Base-by-base conservation (phyloP, 352 stramenopile species). In the Phytophthora agathidicida region DNA sequence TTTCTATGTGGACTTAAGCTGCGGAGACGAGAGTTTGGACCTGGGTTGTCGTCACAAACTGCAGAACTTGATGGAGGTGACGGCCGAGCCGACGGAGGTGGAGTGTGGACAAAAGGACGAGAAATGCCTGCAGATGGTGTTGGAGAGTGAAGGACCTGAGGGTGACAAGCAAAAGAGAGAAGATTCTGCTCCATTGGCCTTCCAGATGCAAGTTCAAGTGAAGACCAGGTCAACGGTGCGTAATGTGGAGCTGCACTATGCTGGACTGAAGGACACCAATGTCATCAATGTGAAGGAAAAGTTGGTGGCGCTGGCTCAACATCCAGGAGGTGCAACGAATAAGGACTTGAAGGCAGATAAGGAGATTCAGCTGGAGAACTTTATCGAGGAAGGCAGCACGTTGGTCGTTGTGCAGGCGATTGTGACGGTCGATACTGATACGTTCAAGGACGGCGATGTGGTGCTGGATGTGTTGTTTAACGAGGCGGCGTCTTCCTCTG, bases 1-100 rank as follows among this genome's bases (percentile, higher is more conserved):
- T 37, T 93, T 91, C 60, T 94, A 93, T 36, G 56, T 93, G 6
- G 86, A 94, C 28, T 38, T 93, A 24, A 65, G 76, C 19, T 94
- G 86, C 41, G 81, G 65, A 33, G 86, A 94, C 48, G 86, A 94
- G 46, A 75, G 56, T 35, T 46, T 88, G 41, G 51, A 52, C 2
- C 55, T 86, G 35, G 19, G 47, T 11, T 94, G 86, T 48, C 77
- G 81, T n/a, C 30, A 75, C 0, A 70, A 64, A 32, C 48, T 91
- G 10, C 65, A 81, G 43, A 75, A 81, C 27, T 60, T 85, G 10
- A 36, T 91, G 13, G 71, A 88, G 22, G 75, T 88, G 2, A 43
- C 68, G 5, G 37, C 36, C 3, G 82, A 89, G 33, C 79, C 75
- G 0, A 54, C 44, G 16, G 16, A 16, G 11, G 2, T 59, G 20